phyloP scores from a whole-genome alignment of 1,284 basidiomycete genomes.

The Hemileia vastatrix region DNA sequence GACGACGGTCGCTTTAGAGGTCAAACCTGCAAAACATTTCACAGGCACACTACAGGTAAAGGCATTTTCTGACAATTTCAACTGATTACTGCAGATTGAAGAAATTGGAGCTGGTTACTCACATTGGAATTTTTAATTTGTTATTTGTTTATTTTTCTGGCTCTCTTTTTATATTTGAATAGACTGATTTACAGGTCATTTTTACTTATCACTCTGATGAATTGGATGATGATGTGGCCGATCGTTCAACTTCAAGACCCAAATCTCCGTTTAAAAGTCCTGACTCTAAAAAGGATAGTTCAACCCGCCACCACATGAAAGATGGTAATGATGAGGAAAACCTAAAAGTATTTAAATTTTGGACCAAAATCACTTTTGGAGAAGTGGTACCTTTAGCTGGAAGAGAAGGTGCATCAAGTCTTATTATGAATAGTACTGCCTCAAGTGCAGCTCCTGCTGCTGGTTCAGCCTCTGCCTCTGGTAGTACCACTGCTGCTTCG shows the following conservation, averaged over 20 bases:
- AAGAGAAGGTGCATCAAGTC: too few relatives aligned
- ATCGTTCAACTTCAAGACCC: too few relatives aligned
- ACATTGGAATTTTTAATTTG: too few relatives aligned
- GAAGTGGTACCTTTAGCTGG: constrained; percentile 47
- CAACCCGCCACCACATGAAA: constrained; percentile 41
- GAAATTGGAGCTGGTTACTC: too few relatives aligned
- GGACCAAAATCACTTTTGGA: constrained; percentile 67
- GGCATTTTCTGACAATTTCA: constrained; percentile 17
- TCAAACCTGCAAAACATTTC: constrained; percentile 64
- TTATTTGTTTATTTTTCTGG: too few relatives aligned
- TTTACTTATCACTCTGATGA: constrained; percentile 78
- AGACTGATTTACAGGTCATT: constrained; percentile 86
- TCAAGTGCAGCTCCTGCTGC: too few relatives aligned
- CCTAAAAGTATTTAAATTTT: constrained; percentile 76
- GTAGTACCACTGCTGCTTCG: too few relatives aligned
- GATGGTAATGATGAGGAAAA: constrained; percentile 44
- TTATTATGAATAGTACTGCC: too few relatives aligned
- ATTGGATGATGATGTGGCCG: constrained; percentile 47
- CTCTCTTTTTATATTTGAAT: constrained; percentile 17
- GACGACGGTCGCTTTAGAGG: constrained; percentile 71
- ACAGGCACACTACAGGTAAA: constrained; percentile 61
- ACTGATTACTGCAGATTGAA: neutral
- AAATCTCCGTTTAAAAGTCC: constrained; percentile 51
- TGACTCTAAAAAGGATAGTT: constrained; percentile 52
- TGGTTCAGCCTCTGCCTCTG: too few relatives aligned